Evolutionary conservation across 768 basidiomycete species (phyloP), one percentile per base, ranked within the genome.

Genomic region (Multifurca ochricompacta): DNA sequence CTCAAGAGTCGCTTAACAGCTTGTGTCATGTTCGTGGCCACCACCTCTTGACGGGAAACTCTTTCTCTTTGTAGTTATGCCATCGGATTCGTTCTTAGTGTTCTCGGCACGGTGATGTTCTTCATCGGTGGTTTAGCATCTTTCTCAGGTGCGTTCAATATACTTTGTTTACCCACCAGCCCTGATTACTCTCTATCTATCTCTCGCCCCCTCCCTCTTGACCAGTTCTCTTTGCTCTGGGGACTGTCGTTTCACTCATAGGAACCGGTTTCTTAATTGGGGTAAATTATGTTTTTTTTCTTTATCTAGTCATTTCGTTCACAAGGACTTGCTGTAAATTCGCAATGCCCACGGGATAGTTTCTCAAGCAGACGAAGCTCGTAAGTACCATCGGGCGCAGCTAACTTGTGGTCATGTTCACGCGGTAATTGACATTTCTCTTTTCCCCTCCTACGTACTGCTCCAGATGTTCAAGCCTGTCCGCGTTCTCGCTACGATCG

Each of bases 391-490:
- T 3, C 25, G 2, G 14, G 10, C 9, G 4, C 16, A 3, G 19
- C 21, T 39, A 6, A 8, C 6, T 27, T 11, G 13, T 31, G 37
- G 5, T 31, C 40, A 18, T 14, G 13, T 31, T 21, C 28, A 18
- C 25, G 9, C 18, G 34, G 16, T 37, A 27, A 48, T 11, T n/a
- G n/a, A 23, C 25, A 18, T 37, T 14, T 10, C 21, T 6, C 53
- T 58, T 5, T 59, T 51, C 30, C 47, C 13, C 14, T 5, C 6
- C 0, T 2, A 21, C 27, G 25, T n/a, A 28, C 9, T 48, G 3
- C 28, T 7, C n/a, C 61, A 92, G 91, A 94, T 94, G 92, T 95
- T 95, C 78, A 93, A 93, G 69, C 88, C 91, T 46, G 80, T 95
- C 19, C 90, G 93, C 48, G 70, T 95, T 6, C 70, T 89, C 18